A percentile compares a stretch with the other conserved stretches of the same genome.
Evolutionary conservation across 2,329 filamentous ascomycete species (phyloP).

Genomic region (Thermothelomyces thermophilus): DNA sequence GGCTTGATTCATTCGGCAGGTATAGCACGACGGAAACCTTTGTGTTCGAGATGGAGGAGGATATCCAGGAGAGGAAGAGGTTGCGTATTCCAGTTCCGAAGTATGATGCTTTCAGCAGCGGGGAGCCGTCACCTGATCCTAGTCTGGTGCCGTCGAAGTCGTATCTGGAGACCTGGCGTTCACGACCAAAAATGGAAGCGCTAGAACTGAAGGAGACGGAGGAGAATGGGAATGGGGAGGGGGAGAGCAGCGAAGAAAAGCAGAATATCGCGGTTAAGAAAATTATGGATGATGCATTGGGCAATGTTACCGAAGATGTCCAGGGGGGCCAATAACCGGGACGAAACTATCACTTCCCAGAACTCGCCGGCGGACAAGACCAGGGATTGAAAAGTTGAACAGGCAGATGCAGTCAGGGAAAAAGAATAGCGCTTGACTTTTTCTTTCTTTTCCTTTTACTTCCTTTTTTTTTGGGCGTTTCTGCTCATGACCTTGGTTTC

Average conservation of each 20-base stretch:
- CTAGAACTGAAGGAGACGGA: neutral
- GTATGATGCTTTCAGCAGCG: neutral
- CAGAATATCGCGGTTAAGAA: no score
- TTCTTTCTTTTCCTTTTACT: neutral
- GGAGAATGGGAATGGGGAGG: neutral
- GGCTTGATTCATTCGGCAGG: neutral
- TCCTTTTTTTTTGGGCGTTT: no score
- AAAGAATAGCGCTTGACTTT: no score
- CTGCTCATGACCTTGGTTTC: no score
- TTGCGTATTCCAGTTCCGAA: neutral
- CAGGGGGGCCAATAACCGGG: neutral
- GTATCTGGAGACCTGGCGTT: neutral
- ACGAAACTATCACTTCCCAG: neutral
- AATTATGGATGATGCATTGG: neutral
- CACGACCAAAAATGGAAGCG: neutral
- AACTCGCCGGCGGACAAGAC: no score
- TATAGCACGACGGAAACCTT: neutral
- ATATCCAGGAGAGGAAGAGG: neutral
- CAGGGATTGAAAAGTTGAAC: no score
- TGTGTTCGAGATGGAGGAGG: constrained; percentile 9
- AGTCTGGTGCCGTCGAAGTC: neutral
- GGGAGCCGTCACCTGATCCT: neutral
- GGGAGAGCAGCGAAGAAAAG: neutral
- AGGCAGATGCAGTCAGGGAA: no score
- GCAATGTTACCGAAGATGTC: neutral